Base-by-base conservation (phyloP, 257 asterid genomes). In the Ajuga chamaepitys region DNA sequence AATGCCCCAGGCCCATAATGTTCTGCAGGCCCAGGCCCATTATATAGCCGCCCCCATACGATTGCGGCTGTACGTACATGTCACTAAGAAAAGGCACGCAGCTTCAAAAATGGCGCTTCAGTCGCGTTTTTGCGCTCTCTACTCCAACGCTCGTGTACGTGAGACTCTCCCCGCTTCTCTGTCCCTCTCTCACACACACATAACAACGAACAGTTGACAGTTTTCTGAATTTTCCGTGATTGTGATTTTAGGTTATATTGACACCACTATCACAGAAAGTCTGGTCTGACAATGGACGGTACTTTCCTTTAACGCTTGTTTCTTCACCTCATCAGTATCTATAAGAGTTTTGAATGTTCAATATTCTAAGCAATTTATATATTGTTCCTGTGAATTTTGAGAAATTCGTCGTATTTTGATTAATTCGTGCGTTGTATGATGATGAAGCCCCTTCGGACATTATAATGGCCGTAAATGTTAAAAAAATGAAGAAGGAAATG, bases 281-380 rank as follows among this genome's bases (percentile, higher is more conserved):
- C 58, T 18, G 60, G 64, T 52, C 69, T 53, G 62, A 14, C 47
- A 45, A 78, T 78, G 82, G 79, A 78, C 68, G 82, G 82, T 78
- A 78, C 16, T 21, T 28, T 59, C 37, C 35, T 38, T 35, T 21
- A 28, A 37, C 24, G 41, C 28, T 35, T 4, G 20, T 58, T 35
- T 40, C 48, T 53, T 25, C 11, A 9, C 2, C 16, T 26, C 40
- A 6, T 20, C 40, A 26, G 18, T 41, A 13, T 62, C 54, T 47
- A 21, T 4, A 14, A 34, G 32, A 2, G 14, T 13, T 18, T 25
- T 46, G 40, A 16, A 40, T 7, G 16, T 17, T 37, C 4, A 26
- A 25, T 42, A 10, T 9, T 16, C 41, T 0, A 9, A 64, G 56
- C 45, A 47, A 17, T 70, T 59, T 34, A 18, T 34, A 46, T 50